Evolutionary conservation across 192 early-diverging fungal species (phyloP), one percentile per base, ranked within the genome.

Genomic region (Backusella westeae): DNA sequence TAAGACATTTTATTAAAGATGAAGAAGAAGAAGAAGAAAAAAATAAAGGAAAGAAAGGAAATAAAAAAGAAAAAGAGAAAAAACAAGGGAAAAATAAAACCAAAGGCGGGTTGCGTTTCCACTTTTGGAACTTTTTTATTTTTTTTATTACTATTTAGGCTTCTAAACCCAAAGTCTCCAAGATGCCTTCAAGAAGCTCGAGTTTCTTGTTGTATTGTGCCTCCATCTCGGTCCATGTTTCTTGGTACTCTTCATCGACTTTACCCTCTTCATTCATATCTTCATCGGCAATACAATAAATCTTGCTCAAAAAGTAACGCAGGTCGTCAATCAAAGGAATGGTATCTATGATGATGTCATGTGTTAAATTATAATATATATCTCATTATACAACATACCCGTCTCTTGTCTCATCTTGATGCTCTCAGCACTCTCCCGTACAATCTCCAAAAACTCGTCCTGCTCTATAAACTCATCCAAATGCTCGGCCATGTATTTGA

Each of bases 291-390:
- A 80, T 63, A 26, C 73, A 42, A n/a, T 83, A 78, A 39, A 77
- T 74, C 34, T 83, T 85, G 19, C 56, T 72, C 2, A 89, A 59
- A 78, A 79, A 89, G 46, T 77, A 89, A 23, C 82, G 70, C 59
- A 89, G 63, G 74, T 89, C 88, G 72, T 89, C 88, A 29, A 88
- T 79, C 35, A 89, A 80, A 23, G 88, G 81, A 36, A 89, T 77
- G 5, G 88, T 82, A 75, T 89, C 88, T 80, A 36, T 34, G 34
- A 69, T 39, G 36, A 38, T 34, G 36, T 32, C 67, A 34, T 34
- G 29, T 52, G 32, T 32, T 32, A 32, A 32, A 32, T 3, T 3
- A 32, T 32, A 32, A 3, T 35, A 63, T 49, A 39, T 41, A 21
- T 65, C 56, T 19, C 3, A 10, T 44, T 44, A 17, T 21, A 14